Base-by-base conservation (phyloP, 768 basidiomycete species). In the Pleurotus djamor region DNA sequence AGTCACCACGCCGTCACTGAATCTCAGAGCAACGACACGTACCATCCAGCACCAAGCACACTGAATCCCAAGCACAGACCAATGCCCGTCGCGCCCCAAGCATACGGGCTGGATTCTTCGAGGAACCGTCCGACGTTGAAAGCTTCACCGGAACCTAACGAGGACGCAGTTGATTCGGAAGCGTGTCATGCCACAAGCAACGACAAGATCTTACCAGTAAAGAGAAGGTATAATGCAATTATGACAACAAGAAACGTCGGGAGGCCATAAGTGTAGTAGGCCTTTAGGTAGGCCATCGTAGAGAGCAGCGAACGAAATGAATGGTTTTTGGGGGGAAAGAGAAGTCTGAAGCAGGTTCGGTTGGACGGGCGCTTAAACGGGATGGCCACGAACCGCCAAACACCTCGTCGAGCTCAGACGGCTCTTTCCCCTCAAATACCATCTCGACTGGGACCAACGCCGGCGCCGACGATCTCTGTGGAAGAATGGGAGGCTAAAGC, bases 11-110 rank as follows among this genome's bases (percentile, higher is more conserved):
- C 5, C 13, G 6, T 9, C 4, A 33, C 3, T 3, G 21, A 34
- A 21, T 36, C 4, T 59, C 41, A 51, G 38, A 34, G 28, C 32
- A 8, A 55, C 32, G 33, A 45, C 9, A 74, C 91, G 61, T 48
- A 96, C 97, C 97, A 98, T 74, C 91, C 96, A 50, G 96, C 97
- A 60, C 96, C 97, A 2, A 94, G 76, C 2, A 97, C 95, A 67
- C 93, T 95, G 56, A 98, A 71, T 4, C 97, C 97, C 55, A 96
- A 93, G 67, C 94, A 96, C 44, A 98, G 79, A 14, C 92, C 95
- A 38, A 98, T 89, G 8, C 97, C 97, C 3, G 88, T 84, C 48
- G 93, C 81, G 0, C 89, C 96, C 94, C 94, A 98, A 38, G 88
- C 86, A 73, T 92, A 98, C 0, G 96, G 96, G 69, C 88, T 94